A percentile compares a stretch with the other conserved stretches of the same genome.
phyloP scores from a whole-genome alignment of 768 basidiomycete species.

The Agaricus subrufescens region DNA sequence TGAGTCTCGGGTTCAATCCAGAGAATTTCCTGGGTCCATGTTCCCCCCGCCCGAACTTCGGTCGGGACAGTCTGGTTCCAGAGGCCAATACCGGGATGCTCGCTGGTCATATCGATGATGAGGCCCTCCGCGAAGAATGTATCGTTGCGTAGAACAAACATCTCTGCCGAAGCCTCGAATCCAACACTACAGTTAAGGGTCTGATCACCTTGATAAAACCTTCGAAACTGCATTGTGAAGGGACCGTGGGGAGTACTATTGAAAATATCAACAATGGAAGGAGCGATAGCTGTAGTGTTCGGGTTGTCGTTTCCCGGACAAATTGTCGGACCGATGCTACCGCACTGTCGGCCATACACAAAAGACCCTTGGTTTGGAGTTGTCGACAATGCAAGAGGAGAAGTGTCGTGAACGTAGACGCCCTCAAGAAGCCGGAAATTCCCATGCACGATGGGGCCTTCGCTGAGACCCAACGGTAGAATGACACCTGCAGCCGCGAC shows the following conservation, averaged over 20 bases:
- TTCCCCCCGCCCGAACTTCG: constrained; percentile 1
- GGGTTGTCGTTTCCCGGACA: constrained; percentile 11
- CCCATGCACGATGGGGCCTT: neutral
- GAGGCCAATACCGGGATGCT: constrained; percentile 9
- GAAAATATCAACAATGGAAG: constrained; percentile 13
- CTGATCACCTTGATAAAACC: constrained; percentile 11
- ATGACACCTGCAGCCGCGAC: neutral
- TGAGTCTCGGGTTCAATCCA: constrained; percentile 19
- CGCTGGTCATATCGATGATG: constrained; percentile 14
- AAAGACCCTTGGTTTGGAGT: constrained; percentile 10
- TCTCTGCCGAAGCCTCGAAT: neutral
- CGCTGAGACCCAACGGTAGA: neutral
- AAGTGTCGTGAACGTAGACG: constrained; percentile 14
- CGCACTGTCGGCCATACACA: constrained; percentile 15
- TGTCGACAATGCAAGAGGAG: constrained; percentile 16
- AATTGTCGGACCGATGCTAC: constrained; percentile 3
- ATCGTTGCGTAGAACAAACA: constrained; percentile 14
- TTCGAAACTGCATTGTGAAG: constrained; percentile 18
- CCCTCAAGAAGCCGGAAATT: neutral
- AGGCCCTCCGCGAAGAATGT: constrained; percentile 15
- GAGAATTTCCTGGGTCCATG: constrained; percentile 18
- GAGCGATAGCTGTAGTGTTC: constrained; percentile 12
- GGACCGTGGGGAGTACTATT: constrained; percentile 17
- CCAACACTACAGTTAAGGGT: neutral
- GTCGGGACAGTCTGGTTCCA: neutral